phyloP scores from a whole-genome alignment of 805 yeast species.

The Cyberlindnera maritima region DNA sequence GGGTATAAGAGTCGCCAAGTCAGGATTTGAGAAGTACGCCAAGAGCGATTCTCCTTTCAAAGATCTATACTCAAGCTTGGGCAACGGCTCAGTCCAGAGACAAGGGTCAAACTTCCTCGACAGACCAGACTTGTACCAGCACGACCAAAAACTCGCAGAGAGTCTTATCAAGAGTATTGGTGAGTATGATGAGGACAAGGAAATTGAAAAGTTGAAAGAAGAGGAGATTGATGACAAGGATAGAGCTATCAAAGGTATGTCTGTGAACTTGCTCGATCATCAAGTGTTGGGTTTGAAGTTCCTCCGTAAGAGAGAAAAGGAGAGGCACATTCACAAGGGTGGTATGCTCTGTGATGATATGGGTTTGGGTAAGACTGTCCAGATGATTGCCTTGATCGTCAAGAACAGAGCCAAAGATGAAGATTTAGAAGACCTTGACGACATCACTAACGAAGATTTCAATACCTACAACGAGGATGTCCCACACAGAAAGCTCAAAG shows the following conservation, averaged over 20 bases:
- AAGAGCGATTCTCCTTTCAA: constrained; percentile 22
- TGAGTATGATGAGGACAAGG: constrained; percentile 18
- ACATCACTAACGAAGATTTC: constrained; percentile 6
- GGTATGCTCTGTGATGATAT: constrained; percentile 82
- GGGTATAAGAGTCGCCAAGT: constrained; percentile 7
- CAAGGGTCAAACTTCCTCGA: constrained; percentile 22
- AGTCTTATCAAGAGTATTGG: constrained; percentile 15
- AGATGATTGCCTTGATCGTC: constrained; percentile 58
- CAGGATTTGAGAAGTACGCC: constrained; percentile 21
- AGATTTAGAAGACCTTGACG: constrained; percentile 9
- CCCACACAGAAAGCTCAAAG: constrained; percentile 21
- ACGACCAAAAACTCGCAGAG: constrained; percentile 16
- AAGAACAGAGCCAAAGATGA: constrained; percentile 28
- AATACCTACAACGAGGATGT: constrained; percentile 6
- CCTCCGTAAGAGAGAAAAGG: constrained; percentile 37
- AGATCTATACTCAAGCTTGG: constrained; percentile 23
- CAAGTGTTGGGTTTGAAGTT: constrained; percentile 45
- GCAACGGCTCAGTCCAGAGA: constrained; percentile 16
- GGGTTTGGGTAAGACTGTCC: constrained; percentile 89
- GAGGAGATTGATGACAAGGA: constrained; percentile 22
- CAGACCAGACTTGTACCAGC: constrained; percentile 7
- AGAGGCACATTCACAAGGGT: constrained; percentile 36
- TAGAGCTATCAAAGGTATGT: constrained; percentile 35
- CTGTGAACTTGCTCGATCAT: constrained; percentile 41
- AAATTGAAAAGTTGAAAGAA: constrained; percentile 12